Base-by-base conservation (phyloP, 2,329 filamentous ascomycete genomes). In the Fusarium denticulatum region DNA sequence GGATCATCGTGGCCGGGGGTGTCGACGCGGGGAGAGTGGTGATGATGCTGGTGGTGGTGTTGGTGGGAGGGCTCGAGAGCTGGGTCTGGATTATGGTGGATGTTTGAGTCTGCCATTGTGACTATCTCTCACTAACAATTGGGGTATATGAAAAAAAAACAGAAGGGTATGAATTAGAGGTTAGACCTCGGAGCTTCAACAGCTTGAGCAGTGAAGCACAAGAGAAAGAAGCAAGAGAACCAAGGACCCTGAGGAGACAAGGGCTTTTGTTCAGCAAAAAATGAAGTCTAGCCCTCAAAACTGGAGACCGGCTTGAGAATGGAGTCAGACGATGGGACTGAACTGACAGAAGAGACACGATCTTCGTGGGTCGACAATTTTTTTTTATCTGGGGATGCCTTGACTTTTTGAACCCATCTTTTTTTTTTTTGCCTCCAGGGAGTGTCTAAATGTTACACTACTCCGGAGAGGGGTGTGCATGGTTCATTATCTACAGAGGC, bases 41-140 rank as follows among this genome's bases (percentile, higher is more conserved):
- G 80, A 32, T 80, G 73, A 75, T 87, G 85, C 26, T 78, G 71
- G 74, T 88, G 86, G 18, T 76, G 79, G 62, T 86, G 85, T 77
- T 86, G 84, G 75, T 85, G 79, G 20, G 78, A 70, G 49, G 81
- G 79, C 43, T 84, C 80, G 57, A 78, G 75, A 49, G 76, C 76
- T 28, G 76, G 76, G 60, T 78, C 76, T 58, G 66, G 63, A 60
- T 73, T 78, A 45, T 71, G 76, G 34, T 50, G 34, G n/a, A 59
- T 69, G 24, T 62, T 49, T 59, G 57, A 42, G 15, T 78, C 75
- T 39, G 76, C 68, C 76, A 78, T 39, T 18, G 9, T 34, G 30
- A 34, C 36, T 18, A 18, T 30, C 24, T 40, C 52, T 14, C 50
- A 22, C 47, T 36, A 9, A 36, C 11, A 39, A 39, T 53, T 39